Evolutionary conservation across 2,329 filamentous ascomycete species (phyloP).

Genomic region (Fonsecaea pedrosoi): DNA sequence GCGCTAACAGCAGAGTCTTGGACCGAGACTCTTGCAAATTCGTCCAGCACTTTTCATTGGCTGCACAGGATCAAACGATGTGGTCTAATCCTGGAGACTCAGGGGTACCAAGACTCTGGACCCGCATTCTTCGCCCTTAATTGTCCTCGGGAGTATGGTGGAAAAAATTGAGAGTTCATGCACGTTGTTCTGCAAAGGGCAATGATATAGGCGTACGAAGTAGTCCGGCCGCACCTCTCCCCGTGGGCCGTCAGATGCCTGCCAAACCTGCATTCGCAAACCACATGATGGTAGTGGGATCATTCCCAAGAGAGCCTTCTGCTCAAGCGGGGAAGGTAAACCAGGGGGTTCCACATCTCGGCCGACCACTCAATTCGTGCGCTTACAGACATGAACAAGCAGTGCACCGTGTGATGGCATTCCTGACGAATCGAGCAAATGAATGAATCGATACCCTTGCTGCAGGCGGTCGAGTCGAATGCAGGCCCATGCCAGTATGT

Average conservation of each 20-base stretch:
- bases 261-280: background rate
- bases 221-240: background rate
- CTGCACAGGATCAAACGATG: background rate
- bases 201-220: background rate
- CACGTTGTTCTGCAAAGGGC: background rate
- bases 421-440: slow-evolving; percentile 74
- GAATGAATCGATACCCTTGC: slow-evolving; percentile 77
- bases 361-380: slow-evolving; percentile 19
- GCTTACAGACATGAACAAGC: slow-evolving; percentile 75
- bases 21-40: background rate
- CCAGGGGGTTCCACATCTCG: slow-evolving; percentile 9
- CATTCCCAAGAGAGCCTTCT: background rate
- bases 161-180: background rate
- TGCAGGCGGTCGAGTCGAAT: slow-evolving; percentile 81
- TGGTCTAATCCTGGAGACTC: background rate
- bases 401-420: slow-evolving; percentile 70
- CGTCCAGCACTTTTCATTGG: background rate
- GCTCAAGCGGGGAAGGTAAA: slow-evolving; percentile 9
- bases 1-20: slow-evolving; percentile 1
- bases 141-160: background rate
- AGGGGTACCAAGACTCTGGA: slow-evolving; percentile 1
- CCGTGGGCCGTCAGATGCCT: background rate
- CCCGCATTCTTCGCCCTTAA: background rate
- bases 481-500: slow-evolving; percentile 86
- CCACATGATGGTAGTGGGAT: background rate